Conservation (phyloP, 1,139 yeast species). For the Sugiyamaella paludigena region DNA sequence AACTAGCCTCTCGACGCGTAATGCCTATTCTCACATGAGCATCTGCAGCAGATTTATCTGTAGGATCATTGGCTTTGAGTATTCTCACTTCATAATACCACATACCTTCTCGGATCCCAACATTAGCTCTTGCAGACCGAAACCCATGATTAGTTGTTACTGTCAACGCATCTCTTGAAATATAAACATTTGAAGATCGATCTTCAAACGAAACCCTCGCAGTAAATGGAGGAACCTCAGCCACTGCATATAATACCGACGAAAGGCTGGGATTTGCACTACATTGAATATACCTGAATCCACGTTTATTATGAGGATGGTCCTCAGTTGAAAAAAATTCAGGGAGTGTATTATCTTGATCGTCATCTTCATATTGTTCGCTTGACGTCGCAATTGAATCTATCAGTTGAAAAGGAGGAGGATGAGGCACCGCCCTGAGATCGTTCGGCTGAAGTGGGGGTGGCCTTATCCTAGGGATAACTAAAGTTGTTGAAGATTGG, state of each 20-base stretch:
- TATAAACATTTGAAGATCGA: constrained; percentile 57
- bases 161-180: constrained; percentile 44
- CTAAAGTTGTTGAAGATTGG: background rate
- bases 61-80: constrained; percentile 40
- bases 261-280: constrained; percentile 63
- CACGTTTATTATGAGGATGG: constrained; percentile 73
- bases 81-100: constrained; percentile 78
- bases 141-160: constrained; percentile 70
- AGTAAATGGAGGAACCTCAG: constrained; percentile 67
- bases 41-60: constrained; percentile 4
- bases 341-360: background rate
- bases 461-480: constrained; percentile 21
- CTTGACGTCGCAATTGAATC: constrained; percentile 2
- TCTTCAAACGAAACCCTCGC: constrained; percentile 72
- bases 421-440: constrained; percentile 22
- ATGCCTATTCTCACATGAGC: constrained; percentile 79
- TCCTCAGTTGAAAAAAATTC: constrained; percentile 60
- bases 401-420: constrained; percentile 20
- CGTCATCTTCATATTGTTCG: background rate
- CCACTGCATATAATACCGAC: constrained; percentile 64
- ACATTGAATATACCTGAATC: constrained; percentile 80
- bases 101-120: constrained; percentile 72
- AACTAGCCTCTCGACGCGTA: constrained; percentile 78
- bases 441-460: constrained; percentile 29
- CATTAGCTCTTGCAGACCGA: constrained; percentile 74